A percentile compares a stretch with the other conserved stretches of the same genome.
Conservation (phyloP, 768 basidiomycete genomes). For the Phlebiopsis flavidoalba region DNA sequence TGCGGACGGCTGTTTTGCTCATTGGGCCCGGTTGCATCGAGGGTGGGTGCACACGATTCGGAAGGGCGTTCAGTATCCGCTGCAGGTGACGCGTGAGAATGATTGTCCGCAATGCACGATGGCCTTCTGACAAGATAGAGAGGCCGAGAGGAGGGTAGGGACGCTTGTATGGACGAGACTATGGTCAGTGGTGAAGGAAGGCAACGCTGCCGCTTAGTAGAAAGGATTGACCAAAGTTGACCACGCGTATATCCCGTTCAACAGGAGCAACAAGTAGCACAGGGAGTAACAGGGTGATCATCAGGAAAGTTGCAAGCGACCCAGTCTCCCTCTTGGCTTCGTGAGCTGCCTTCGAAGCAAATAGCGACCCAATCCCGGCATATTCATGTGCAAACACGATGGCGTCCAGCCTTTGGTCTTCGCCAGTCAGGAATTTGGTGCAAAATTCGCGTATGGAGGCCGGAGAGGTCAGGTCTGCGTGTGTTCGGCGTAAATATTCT, state of each 20-base stretch:
- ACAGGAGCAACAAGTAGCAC: constrained; percentile 73
- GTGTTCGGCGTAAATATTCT: constrained; percentile 74
- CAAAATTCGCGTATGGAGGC: constrained; percentile 67
- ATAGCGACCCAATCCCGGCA: constrained; percentile 50
- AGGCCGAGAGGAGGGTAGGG: constrained; percentile 5
- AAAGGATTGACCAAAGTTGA: constrained; percentile 86
- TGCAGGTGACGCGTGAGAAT: constrained; percentile 78
- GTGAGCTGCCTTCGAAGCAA: constrained; percentile 19
- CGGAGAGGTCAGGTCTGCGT: constrained; percentile 67
- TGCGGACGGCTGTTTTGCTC: constrained; percentile 14
- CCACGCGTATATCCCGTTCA: constrained; percentile 88
- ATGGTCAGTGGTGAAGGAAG: constrained; percentile 30
- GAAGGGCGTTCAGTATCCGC: constrained; percentile 77
- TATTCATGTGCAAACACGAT: constrained; percentile 79
- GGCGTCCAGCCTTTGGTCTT: constrained; percentile 70
- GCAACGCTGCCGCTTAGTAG: constrained; percentile 77
- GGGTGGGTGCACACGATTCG: constrained; percentile 45
- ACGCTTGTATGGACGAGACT: constrained; percentile 19
- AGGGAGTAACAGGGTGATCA: constrained; percentile 76
- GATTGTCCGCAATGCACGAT: constrained; percentile 54
- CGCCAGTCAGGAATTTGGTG: constrained; percentile 56
- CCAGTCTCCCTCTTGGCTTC: constrained; percentile 38
- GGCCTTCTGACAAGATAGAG: constrained; percentile 58
- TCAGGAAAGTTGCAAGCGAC: constrained; percentile 70
- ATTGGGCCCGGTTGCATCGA: not conserved